Conservation (phyloP, 2,329 filamentous ascomycete species). For the Pseudocercospora macadamiae region DNA sequence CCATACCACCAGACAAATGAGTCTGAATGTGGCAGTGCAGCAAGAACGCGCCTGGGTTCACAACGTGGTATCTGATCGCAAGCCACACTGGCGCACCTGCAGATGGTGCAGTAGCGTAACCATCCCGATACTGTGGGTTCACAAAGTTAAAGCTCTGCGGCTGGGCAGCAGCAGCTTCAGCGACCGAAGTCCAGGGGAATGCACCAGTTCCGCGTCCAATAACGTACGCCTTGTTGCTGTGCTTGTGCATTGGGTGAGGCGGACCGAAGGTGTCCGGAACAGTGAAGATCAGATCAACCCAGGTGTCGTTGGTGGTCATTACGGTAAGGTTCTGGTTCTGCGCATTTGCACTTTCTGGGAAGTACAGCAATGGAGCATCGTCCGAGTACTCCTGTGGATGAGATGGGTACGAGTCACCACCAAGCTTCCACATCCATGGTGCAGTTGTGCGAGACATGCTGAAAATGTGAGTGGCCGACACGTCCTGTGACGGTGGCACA, state of each 20-base stretch:
- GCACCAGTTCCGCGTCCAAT: constrained; percentile 54
- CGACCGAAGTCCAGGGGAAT: constrained; percentile 58
- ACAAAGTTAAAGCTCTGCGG: constrained; percentile 61
- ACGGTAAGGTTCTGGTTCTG: constrained; percentile 20
- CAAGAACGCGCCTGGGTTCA: constrained; percentile 52
- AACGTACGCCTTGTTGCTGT: constrained; percentile 62
- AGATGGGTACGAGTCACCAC: constrained; percentile 14
- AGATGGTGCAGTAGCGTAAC: constrained; percentile 34
- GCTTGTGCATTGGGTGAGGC: constrained; percentile 66
- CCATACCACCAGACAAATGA: constrained; percentile 54
- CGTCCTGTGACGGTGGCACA: constrained; percentile 13
- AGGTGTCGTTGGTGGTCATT: constrained; percentile 38
- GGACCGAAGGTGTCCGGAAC: constrained; percentile 45
- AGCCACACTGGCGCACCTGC: constrained; percentile 41
- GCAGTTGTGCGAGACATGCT: constrained; percentile 14
- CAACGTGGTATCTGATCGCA: constrained; percentile 50
- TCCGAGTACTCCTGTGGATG: constrained; percentile 17
- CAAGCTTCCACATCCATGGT: constrained; percentile 16
- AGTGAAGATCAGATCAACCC: constrained; percentile 40
- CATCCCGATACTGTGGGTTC: constrained; percentile 59
- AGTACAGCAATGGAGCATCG: constrained; percentile 21
- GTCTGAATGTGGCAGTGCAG: constrained; percentile 56
- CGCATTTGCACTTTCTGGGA: constrained; percentile 17
- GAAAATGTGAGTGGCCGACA: constrained; percentile 15
- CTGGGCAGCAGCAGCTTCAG: constrained; percentile 51